Conservation (phyloP, 2,329 filamentous ascomycete species). For the Colletotrichum sansevieriae region DNA sequence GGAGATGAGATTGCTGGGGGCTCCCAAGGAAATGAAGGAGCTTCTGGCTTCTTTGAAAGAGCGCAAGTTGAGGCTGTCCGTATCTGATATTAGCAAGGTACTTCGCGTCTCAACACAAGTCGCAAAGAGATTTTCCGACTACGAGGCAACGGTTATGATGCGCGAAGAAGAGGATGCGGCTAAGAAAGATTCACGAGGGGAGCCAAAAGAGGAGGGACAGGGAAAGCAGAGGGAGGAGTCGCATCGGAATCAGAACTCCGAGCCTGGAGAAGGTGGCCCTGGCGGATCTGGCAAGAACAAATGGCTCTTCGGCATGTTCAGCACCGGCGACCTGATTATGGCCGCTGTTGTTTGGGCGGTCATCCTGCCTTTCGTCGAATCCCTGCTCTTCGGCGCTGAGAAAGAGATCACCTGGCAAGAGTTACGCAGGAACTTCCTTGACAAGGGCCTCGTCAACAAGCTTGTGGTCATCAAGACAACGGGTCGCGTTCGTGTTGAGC, state of each 20-base stretch:
- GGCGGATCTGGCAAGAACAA: slow-evolving; percentile 42
- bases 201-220: slow-evolving; percentile 30
- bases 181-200: slow-evolving; percentile 38
- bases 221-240: slow-evolving; percentile 46
- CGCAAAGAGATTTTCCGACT: slow-evolving; percentile 56
- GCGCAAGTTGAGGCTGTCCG: slow-evolving; percentile 52
- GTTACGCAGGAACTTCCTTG: slow-evolving; percentile 91
- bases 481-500: slow-evolving; percentile 79
- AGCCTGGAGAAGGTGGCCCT: slow-evolving; percentile 30
- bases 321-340: slow-evolving; percentile 59
- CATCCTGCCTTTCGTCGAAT: slow-evolving; percentile 57
- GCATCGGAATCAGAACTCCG: slow-evolving; percentile 25
- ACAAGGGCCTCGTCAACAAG: slow-evolving; percentile 96
- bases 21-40: slow-evolving; percentile 76
- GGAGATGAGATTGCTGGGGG: slow-evolving; percentile 75
- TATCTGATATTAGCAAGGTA: slow-evolving; percentile 69
- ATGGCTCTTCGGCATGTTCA: slow-evolving; percentile 42
- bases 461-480: slow-evolving; percentile 80
- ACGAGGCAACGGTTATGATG: slow-evolving; percentile 37
- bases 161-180: slow-evolving; percentile 40
- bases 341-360: slow-evolving; percentile 59
- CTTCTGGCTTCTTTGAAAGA: slow-evolving; percentile 69
- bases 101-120: slow-evolving; percentile 68
- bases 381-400: slow-evolving; percentile 56
- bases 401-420: slow-evolving; percentile 98